Evolutionary conservation across 2,329 filamentous ascomycete genomes (phyloP), one percentile per base, ranked within the genome.

Genomic region (Fusarium sacchari): DNA sequence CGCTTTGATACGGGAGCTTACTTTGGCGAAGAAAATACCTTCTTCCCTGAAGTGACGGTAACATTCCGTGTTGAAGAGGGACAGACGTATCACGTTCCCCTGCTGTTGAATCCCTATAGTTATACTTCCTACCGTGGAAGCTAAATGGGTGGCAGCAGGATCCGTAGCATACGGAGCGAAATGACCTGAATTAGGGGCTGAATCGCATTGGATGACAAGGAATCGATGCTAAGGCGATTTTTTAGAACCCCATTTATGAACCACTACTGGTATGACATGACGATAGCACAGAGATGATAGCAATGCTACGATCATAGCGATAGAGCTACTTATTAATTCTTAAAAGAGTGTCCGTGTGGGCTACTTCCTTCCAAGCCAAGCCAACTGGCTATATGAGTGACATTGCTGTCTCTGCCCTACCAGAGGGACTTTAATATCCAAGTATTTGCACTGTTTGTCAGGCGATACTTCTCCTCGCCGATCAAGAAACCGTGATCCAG

Each of bases 91-190:
- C 94, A 96, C 84, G 93, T 96, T 7, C 94, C 94, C 49, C 82
- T 96, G 79, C 80, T 96, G 81, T 81, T 96, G 83, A 91, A 92
- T 72, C 93, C 93, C 36, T 95, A 91, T 83, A 93, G 92, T 80
- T 96, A 94, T 83, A 93, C 92, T 44, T 96, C 93, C 15, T 96
- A 96, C 82, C 86, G 94, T 53, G 94, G 94, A 22, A 94, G 91
- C 80, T 94, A 84, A 84, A 75, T 22, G 36, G 34, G 30, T 10
- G 43, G 22, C 20, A 34, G 37, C 17, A 34, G 34, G 28, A 36
- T 36, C 36, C 32, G 43, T 37, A 26, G 20, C 18, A 39, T 18
- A 18, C 17, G 24, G 43, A 24, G 20, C 20, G 24, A 28, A 42
- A 43, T 37, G 39, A 36, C 28, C 22, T 49, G 28, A 32, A 60